Percentiles rank a stretch among this genome's conserved stretches.
Conservation (phyloP, 139 green algal genomes). For the Nannochloris sp. region DNA sequence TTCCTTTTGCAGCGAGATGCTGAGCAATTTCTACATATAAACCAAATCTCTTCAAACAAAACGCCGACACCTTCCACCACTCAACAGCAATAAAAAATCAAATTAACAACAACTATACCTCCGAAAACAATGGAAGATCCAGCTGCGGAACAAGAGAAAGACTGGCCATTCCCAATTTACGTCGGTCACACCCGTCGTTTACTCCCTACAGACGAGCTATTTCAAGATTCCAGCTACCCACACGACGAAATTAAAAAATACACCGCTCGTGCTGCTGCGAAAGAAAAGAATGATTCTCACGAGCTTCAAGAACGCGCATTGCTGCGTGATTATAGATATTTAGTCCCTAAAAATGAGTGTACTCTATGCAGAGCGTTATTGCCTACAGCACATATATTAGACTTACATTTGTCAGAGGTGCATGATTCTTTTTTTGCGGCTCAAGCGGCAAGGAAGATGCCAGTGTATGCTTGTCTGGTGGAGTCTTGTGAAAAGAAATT, state of each 20-base stretch:
- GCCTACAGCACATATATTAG: constrained; percentile 26
- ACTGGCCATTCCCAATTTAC: constrained; percentile 18
- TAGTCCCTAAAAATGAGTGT: constrained; percentile 17
- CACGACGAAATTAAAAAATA: constrained; percentile 10
- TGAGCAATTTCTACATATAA: not conserved
- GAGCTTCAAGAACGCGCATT: not conserved
- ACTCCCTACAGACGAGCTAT: constrained; percentile 11
- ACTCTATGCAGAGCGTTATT: constrained; percentile 19
- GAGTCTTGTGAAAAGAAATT: constrained; percentile 37
- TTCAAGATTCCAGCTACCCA: no score
- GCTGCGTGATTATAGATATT: not conserved
- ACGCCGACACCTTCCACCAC: no score
- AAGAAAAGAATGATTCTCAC: constrained; percentile 8
- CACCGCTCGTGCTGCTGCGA: not conserved
- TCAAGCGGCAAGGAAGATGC: constrained; percentile 28
- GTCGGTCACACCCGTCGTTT: constrained; percentile 16
- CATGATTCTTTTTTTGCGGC: constrained; percentile 51
- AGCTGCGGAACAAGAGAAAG: not conserved
- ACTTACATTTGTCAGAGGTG: constrained; percentile 32
- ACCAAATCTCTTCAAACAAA: no score
- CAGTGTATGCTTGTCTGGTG: constrained; percentile 39
- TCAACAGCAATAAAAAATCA: not conserved
- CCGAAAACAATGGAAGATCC: no score
- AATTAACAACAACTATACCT: no score
- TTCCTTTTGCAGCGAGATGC: not conserved